Percentiles rank a stretch among this genome's conserved stretches.
phyloP scores from a whole-genome alignment of 31 red algal species.

The Pterothamnion heteromorphum region DNA sequence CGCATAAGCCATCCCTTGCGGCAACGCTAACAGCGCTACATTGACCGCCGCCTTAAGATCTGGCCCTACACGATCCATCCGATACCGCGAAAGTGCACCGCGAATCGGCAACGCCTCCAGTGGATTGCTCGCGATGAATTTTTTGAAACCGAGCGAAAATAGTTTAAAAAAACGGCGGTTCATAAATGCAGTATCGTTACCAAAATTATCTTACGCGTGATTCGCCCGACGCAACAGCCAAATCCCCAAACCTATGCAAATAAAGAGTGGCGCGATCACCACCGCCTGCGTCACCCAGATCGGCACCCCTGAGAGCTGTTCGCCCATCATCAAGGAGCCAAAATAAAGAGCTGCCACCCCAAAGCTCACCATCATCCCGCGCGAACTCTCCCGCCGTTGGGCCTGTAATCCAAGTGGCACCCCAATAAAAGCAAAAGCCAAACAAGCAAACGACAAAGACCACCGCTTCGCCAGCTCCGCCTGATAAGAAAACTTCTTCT shows the following conservation, averaged over 20 bases:
- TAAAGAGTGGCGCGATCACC: neutral
- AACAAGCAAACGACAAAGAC: neutral
- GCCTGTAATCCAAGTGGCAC: neutral
- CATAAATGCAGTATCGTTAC: neutral
- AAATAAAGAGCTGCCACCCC: neutral
- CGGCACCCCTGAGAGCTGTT: neutral
- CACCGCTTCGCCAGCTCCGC: neutral
- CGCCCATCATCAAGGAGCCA: neutral
- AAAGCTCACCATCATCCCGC: neutral
- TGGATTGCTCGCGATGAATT: neutral
- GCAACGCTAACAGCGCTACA: neutral
- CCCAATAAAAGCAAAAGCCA: neutral
- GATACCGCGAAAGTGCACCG: neutral
- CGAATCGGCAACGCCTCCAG: neutral
- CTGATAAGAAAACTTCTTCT: neutral
- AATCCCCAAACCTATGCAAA: neutral
- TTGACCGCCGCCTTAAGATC: neutral
- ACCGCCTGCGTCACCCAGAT: neutral
- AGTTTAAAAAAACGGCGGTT: too few species aligned
- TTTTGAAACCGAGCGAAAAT: neutral
- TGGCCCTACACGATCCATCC: neutral
- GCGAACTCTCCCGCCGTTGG: neutral
- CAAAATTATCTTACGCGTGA: neutral
- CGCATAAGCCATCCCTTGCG: neutral
- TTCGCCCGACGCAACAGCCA: neutral